These are phyloP conservation scores for Talaromyces sp. DNA, from an alignment of 2,329 filamentous ascomycete genomes.

Conservation along the genomic window DNA sequence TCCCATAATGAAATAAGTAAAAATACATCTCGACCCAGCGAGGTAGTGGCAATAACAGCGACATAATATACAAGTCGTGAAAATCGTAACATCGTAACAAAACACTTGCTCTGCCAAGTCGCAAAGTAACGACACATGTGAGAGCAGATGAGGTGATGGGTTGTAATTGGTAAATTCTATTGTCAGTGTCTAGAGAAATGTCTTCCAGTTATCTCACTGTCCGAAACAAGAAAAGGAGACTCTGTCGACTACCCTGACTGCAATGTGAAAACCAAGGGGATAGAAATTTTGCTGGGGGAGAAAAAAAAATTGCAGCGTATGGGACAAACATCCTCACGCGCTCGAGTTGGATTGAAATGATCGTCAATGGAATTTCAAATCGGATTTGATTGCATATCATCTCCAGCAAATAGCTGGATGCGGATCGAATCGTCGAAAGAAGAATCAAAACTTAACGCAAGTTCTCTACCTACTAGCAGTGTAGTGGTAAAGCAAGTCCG, in stretches of 20 bases:
- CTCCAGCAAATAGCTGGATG: not conserved
- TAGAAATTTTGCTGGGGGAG: not conserved
- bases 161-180: slow-evolving; percentile 13
- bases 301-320: slow-evolving; percentile 1
- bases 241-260: slow-evolving; percentile 14
- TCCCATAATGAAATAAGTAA: slow-evolving; percentile 11
- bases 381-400: not conserved
- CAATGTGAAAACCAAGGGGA: not conserved
- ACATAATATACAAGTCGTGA: not conserved
- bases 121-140: not conserved
- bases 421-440: not conserved
- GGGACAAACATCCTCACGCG: not conserved
- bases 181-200: slow-evolving; percentile 9
- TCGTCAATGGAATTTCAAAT: slow-evolving; percentile 9
- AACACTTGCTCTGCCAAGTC: not conserved
- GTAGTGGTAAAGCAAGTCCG: not conserved
- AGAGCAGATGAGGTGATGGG: not conserved
- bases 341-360: slow-evolving; percentile 13
- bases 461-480: not conserved
- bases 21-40: slow-evolving; percentile 13
- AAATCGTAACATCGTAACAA: slow-evolving; percentile 15
- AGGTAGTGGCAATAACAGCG: not conserved
- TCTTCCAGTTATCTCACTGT: slow-evolving; percentile 15
- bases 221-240: slow-evolving; percentile 11
- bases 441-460: slow-evolving; percentile 6